Evolutionary conservation across 2,329 filamentous ascomycete species (phyloP).

Genomic region (Trichophyton schoenleinii): DNA sequence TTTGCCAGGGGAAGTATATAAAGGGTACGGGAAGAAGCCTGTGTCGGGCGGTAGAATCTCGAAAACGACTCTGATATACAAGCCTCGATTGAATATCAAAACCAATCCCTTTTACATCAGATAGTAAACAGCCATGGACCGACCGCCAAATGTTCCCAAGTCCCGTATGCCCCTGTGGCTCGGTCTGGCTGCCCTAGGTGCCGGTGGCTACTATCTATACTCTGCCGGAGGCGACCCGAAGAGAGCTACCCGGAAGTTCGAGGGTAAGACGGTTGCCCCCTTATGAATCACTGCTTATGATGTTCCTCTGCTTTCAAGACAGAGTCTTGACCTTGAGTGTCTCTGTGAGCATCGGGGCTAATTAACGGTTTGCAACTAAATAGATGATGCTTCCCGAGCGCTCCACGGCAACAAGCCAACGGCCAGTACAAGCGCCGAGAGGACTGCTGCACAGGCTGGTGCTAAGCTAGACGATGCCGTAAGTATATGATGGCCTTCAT

Average conservation of each 20-base stretch:
- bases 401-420: conserved; percentile 49
- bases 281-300: too few relatives aligned
- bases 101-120: neutral
- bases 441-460: conserved; percentile 50
- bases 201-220: conserved; percentile 84
- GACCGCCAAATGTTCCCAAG: conserved; percentile 18
- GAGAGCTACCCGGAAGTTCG: conserved; percentile 71
- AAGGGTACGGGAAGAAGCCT: conserved; percentile 1
- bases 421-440: conserved; percentile 36
- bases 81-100: neutral
- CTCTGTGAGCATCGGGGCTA: neutral
- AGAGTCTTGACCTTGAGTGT: neutral
- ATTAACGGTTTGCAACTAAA: neutral
- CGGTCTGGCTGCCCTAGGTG: conserved; percentile 50
- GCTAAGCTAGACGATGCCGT: conserved; percentile 58
- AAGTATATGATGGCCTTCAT: conserved; percentile 25
- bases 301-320: conserved; percentile 9
- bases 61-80: neutral
- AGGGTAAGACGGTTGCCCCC: conserved; percentile 47
- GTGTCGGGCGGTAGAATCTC: neutral
- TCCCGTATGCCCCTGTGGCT: conserved; percentile 27
- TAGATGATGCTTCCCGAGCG: conserved; percentile 65
- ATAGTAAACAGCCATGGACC: neutral
- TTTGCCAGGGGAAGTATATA: neutral
- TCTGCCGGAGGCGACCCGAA: conserved; percentile 67